A percentile compares a stretch with the other conserved stretches of the same genome.
These are phyloP conservation scores for Cytospora leucostoma DNA, from an alignment of 2,329 filamentous ascomycete species.

Conservation along the genomic window DNA sequence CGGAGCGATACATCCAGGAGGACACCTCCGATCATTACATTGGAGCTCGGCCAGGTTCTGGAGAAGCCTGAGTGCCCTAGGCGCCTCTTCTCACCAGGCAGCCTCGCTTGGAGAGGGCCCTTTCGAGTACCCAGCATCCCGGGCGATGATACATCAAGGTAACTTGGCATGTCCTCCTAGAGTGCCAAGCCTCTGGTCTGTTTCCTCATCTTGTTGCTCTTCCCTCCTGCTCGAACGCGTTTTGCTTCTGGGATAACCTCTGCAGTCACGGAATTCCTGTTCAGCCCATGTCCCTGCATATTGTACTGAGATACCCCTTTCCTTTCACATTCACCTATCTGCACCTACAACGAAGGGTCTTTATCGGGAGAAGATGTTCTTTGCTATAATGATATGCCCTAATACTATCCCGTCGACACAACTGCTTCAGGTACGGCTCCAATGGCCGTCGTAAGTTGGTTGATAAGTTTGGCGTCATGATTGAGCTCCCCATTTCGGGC, in stretches of 20 bases:
- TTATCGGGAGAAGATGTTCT: background rate
- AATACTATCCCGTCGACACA: background rate
- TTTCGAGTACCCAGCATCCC: background rate
- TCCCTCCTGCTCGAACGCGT: background rate
- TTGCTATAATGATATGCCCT: background rate
- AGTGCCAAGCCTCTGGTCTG: background rate
- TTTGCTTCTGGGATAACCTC: conserved; percentile 8
- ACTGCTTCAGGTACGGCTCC: background rate
- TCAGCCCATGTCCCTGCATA: conserved; percentile 4
- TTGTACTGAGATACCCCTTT: conserved; percentile 21
- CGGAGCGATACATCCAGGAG: background rate
- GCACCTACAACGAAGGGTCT: background rate
- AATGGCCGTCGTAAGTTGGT: background rate
- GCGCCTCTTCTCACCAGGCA: background rate
- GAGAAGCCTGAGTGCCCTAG: background rate
- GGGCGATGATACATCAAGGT: background rate
- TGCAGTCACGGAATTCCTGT: conserved; percentile 8
- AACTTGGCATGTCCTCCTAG: background rate
- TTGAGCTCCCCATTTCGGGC: background rate
- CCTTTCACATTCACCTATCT: background rate
- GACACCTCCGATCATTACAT: background rate
- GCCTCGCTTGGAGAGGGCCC: background rate
- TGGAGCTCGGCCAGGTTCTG: background rate
- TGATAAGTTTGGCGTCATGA: background rate
- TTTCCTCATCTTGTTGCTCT: background rate